These are phyloP conservation scores for Monosporozyma siamensis DNA, from an alignment of 805 yeast genomes.

Conservation along the genomic window DNA sequence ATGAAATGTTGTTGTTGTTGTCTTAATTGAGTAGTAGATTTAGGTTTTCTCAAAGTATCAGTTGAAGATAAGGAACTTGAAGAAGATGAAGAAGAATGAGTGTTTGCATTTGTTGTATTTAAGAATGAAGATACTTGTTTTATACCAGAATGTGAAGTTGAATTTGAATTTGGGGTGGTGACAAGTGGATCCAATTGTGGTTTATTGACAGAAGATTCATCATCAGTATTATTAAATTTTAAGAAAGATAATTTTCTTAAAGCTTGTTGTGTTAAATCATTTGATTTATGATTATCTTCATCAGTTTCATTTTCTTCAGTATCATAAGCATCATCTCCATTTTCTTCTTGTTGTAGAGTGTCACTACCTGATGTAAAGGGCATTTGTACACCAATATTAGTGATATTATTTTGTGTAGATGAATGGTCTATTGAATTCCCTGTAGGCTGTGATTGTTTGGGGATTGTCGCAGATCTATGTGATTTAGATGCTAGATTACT, in stretches of 20 bases:
- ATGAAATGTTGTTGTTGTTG: not conserved
- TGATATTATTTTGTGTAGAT: constrained; percentile 4
- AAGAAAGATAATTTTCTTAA: constrained; percentile 30
- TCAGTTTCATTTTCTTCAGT: constrained; percentile 1
- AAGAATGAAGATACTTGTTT: constrained; percentile 1
- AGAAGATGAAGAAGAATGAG: not conserved
- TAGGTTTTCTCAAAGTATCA: not conserved
- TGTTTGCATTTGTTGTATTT: not conserved
- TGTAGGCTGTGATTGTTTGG: too few relatives aligned
- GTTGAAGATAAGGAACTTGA: not conserved
- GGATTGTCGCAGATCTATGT: not conserved
- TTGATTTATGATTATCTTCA: constrained; percentile 10
- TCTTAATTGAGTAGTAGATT: not conserved
- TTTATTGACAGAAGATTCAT: not conserved
- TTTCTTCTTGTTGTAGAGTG: not conserved
- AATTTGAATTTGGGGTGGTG: not conserved
- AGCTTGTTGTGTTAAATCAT: constrained; percentile 34
- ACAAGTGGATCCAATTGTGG: not conserved
- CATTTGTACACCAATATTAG: constrained; percentile 23
- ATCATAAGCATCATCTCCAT: not conserved
- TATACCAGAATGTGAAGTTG: not conserved
- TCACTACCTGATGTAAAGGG: constrained; percentile 25
- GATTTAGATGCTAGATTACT: constrained; percentile 29
- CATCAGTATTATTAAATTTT: constrained; percentile 5
- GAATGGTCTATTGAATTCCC: too few relatives aligned